Evolutionary conservation across 2,329 filamentous ascomycete genomes (phyloP).

Genomic region (Hypoxylon sp.): DNA sequence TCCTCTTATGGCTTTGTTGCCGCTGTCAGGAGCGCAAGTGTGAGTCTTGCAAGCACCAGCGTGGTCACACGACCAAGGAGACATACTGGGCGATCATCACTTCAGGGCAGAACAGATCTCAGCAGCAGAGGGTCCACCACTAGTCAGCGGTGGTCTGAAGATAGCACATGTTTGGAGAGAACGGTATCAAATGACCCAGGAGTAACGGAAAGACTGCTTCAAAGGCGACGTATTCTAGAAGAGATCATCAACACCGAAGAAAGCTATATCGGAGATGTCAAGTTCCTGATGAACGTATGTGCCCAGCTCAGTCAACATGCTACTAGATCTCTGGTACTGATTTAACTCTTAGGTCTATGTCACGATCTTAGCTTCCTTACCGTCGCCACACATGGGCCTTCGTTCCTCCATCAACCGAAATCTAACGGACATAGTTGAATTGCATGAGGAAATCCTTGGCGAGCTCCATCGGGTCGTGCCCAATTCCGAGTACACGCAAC

Average conservation of each 20-base stretch:
- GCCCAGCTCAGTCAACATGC: background rate
- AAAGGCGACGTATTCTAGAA: slow-evolving; percentile 84
- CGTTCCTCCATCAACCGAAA: slow-evolving; percentile 83
- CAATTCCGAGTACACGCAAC: slow-evolving; percentile 73
- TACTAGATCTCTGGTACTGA: slow-evolving; percentile 15
- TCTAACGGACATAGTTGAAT: slow-evolving; percentile 81
- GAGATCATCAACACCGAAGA: slow-evolving; percentile 91
- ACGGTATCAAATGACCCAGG: slow-evolving; percentile 72
- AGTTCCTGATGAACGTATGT: slow-evolving; percentile 86
- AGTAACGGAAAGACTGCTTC: slow-evolving; percentile 78
- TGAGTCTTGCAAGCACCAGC: slow-evolving; percentile 82
- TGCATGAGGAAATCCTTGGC: slow-evolving; percentile 86
- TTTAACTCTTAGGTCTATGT: slow-evolving; percentile 75
- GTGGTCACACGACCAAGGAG: slow-evolving; percentile 73
- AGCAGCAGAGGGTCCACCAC: slow-evolving; percentile 74
- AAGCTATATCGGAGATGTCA: slow-evolving; percentile 88
- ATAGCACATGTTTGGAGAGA: slow-evolving; percentile 73
- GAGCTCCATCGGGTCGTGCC: slow-evolving; percentile 81
- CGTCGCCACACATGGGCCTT: slow-evolving; percentile 73
- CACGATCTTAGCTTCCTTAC: slow-evolving; percentile 80
- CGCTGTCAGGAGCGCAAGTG: slow-evolving; percentile 84
- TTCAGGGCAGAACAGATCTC: slow-evolving; percentile 72
- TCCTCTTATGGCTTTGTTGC: slow-evolving; percentile 86
- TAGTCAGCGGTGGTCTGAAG: slow-evolving; percentile 74
- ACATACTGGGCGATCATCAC: slow-evolving; percentile 65